These are phyloP conservation scores for Aspergillus vadensis DNA, from an alignment of 2,329 filamentous ascomycete genomes.

Conservation along the genomic window DNA sequence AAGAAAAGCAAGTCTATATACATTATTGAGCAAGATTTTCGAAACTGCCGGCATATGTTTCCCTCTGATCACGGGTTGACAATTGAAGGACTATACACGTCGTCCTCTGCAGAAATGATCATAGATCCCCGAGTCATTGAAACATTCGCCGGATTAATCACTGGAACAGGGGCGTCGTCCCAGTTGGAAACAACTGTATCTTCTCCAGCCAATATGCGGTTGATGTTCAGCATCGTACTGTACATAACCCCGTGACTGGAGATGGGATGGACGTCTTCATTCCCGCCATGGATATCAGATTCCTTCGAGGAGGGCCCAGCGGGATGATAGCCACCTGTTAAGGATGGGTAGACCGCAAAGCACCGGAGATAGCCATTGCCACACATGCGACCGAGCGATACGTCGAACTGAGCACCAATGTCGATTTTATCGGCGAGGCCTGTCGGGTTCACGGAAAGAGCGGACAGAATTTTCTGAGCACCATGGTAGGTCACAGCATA, in stretches of 20 bases:
- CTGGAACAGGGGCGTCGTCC: conserved; percentile 19
- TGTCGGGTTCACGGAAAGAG: conserved; percentile 23
- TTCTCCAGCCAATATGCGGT: conserved; percentile 17
- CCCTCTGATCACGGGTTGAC: background rate
- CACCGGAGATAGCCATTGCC: conserved; percentile 23
- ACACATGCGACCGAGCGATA: conserved; percentile 25
- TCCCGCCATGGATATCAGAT: conserved; percentile 22
- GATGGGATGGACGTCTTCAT: conserved; percentile 1
- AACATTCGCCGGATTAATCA: conserved; percentile 1
- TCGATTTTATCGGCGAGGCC: conserved; percentile 24
- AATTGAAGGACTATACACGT: background rate
- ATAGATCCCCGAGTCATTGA: conserved; percentile 7
- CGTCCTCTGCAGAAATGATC: background rate
- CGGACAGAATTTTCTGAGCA: conserved; percentile 22
- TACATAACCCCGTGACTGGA: conserved; percentile 22
- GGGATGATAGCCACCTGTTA: conserved; percentile 18
- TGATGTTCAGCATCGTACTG: conserved; percentile 26
- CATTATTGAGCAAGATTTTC: background rate
- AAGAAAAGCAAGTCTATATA: background rate
- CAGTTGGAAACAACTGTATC: conserved; percentile 19
- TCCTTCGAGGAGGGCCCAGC: conserved; percentile 14
- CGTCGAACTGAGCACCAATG: conserved; percentile 27
- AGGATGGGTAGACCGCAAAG: conserved; percentile 21
- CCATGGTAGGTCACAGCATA: conserved; percentile 27
- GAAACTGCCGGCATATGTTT: too few relatives aligned